Evolutionary conservation across 1,284 basidiomycete genomes (phyloP), one percentile per base, ranked within the genome.

Genomic region (Ustilago crameri): DNA sequence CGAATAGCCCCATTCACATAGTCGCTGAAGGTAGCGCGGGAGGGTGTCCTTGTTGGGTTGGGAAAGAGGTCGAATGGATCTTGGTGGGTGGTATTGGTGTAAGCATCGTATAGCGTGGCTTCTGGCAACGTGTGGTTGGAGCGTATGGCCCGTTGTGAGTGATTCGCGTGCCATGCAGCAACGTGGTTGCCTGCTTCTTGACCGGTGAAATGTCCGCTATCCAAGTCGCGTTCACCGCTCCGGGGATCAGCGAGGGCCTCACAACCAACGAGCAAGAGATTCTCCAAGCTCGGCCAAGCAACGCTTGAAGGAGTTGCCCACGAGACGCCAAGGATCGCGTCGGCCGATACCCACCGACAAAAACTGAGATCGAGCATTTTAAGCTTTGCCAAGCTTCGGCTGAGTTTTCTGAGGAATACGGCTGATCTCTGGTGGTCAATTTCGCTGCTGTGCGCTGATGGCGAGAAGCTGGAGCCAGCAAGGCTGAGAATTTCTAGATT

Each of bases 291-390:
- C 14, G 70, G 60, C 55, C 56, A 70, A 18, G 56, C 51, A 3
- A 63, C 32, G 9, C 15, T 18, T 1, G 20, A 30, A 15, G 22
- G 4, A 0, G 38, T 46, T 1, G 48, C 47, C 70, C 70, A 73
- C 3, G 57, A 46, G 8, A 73, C 61, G 9, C 42, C 48, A 22
- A 51, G 44, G 10, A 73, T 26, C 17, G 51, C 50, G 34, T 68
- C 60, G 7, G 65, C 56, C 2, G 37, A 51, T 2, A 72, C 47
- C 72, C 72, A 75, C 12, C 18, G n/a, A 40, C 72, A 75, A 18
- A 14, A 54, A 23, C 68, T 67, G 23, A 75, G 35, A 40, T 75
- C 72, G n/a, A 75, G 40, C 18, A 23, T 41, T 35, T 35, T 47
- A 9, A 75, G 54, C 44, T 70, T 64, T 3, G 40, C 18, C 9